phyloP scores from a whole-genome alignment of 306 rosid genomes.

The cucumber (Cucumis sativus) region DNA sequence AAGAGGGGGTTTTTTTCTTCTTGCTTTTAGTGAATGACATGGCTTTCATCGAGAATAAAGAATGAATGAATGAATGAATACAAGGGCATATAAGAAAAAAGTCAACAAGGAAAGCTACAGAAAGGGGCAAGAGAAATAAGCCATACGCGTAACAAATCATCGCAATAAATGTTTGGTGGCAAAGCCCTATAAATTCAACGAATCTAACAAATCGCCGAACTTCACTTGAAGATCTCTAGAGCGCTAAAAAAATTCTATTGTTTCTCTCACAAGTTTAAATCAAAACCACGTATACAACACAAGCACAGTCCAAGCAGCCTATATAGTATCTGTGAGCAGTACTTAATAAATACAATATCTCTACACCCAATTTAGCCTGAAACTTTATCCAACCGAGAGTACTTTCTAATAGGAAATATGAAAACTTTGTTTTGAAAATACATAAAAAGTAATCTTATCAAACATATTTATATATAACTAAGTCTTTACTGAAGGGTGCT shows the following conservation, averaged over 20 bases:
- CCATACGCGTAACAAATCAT: not conserved
- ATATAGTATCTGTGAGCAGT: not conserved
- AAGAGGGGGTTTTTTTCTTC: not conserved
- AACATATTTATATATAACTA: too few relatives aligned
- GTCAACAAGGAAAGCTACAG: not conserved
- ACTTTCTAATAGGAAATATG: not conserved
- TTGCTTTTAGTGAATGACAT: not conserved
- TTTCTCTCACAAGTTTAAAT: not conserved
- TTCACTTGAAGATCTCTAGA: not conserved
- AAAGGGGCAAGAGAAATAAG: not conserved
- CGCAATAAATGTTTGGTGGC: not conserved
- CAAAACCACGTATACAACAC: not conserved
- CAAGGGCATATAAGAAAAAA: not conserved
- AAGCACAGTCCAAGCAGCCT: not conserved
- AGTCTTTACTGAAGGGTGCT: not conserved
- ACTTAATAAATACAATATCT: not conserved
- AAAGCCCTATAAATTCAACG: not conserved
- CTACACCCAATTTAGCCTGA: not conserved
- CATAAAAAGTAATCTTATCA: not conserved
- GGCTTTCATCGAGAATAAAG: not conserved
- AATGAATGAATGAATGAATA: too few relatives aligned
- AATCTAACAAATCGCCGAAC: not conserved
- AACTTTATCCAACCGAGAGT: not conserved
- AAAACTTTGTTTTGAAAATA: too few relatives aligned
- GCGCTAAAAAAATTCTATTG: not conserved